Percentiles rank a stretch among this genome's conserved stretches.
These are phyloP conservation scores for Colletotrichum salicis DNA, from an alignment of 2,329 filamentous ascomycete genomes.

Conservation along the genomic window DNA sequence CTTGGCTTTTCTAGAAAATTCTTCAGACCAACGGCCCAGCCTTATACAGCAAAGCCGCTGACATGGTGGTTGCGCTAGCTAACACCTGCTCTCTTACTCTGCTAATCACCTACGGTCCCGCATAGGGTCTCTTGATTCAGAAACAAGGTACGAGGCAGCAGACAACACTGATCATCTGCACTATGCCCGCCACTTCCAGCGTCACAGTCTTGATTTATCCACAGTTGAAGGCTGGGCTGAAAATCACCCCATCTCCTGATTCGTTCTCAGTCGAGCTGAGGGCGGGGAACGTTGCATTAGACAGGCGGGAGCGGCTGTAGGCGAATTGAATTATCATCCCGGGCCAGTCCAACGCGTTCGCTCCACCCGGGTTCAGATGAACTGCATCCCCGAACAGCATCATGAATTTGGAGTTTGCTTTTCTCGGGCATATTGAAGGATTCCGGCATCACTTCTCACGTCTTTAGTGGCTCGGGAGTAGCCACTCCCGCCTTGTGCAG, in stretches of 20 bases:
- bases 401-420: background rate
- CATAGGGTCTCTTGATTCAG: background rate
- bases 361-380: slow-evolving; percentile 3
- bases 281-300: slow-evolving; percentile 12
- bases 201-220: background rate
- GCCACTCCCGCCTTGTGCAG: background rate
- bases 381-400: slow-evolving; percentile 4
- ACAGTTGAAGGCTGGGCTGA: background rate
- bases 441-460: background rate
- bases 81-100: background rate
- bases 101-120: too few relatives aligned
- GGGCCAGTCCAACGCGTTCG: background rate
- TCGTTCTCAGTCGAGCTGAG: background rate
- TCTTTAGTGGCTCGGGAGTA: background rate
- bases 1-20: background rate
- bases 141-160: background rate
- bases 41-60: background rate
- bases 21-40: background rate
- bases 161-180: background rate
- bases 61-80: background rate
- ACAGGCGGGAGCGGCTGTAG: slow-evolving; percentile 4
- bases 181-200: background rate
- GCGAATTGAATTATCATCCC: background rate
- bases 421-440: background rate
- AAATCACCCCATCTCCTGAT: background rate